A percentile compares a stretch with the other conserved stretches of the same genome.
Evolutionary conservation across 495 filamentous ascomycete genomes (phyloP).

Genomic region (Aspergillus bridgeri): DNA sequence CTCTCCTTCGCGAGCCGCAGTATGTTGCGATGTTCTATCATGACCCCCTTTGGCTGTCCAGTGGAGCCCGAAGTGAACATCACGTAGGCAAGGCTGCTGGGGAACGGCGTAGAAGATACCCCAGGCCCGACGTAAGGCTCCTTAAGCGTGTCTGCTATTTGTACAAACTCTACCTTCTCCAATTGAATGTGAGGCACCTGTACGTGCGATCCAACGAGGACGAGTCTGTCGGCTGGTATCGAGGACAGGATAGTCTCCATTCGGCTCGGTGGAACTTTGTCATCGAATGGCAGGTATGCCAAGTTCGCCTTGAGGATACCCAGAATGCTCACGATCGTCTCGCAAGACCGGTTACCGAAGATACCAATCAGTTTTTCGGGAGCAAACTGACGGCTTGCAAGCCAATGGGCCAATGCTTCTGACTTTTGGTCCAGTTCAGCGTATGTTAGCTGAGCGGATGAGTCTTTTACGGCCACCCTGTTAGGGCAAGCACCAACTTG

Average conservation of each 20-base stretch:
- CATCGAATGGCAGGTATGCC: neutral
- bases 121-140: too few species aligned
- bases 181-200: neutral
- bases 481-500: neutral
- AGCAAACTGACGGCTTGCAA: neutral
- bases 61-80: slow-evolving; percentile 78
- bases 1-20: neutral
- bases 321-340: neutral
- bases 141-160: too few species aligned
- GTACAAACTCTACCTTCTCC: neutral
- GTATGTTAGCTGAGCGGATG: neutral
- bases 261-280: neutral
- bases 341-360: neutral
- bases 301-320: neutral
- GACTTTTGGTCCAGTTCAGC: neutral
- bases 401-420: neutral
- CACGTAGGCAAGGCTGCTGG: slow-evolving; percentile 46
- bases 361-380: neutral
- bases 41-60: slow-evolving; percentile 72
- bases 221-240: neutral
- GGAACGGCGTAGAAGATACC: too few species aligned
- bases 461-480: neutral
- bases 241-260: neutral
- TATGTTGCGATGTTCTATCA: slow-evolving; percentile 57
- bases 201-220: neutral